phyloP scores from a whole-genome alignment of 768 basidiomycete species.

The Trametes meyenii region DNA sequence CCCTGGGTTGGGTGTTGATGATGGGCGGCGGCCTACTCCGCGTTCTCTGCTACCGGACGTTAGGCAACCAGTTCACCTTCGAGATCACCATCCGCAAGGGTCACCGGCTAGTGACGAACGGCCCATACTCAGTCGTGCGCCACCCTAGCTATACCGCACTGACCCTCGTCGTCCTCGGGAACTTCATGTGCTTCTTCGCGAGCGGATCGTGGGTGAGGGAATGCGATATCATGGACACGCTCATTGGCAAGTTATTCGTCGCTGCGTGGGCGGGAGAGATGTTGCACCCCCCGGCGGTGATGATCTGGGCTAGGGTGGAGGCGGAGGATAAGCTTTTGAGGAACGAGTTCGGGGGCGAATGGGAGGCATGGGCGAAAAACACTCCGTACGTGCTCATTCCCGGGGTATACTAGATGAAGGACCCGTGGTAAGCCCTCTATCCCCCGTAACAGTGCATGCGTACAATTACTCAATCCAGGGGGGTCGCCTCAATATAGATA shows the following conservation, averaged over 20 bases:
- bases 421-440: too few species aligned
- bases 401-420: constrained; percentile 7
- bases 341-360: constrained; percentile 25
- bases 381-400: constrained; percentile 26
- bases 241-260: constrained; percentile 11
- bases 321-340: constrained; percentile 25
- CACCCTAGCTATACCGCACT: constrained; percentile 33
- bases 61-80: constrained; percentile 35
- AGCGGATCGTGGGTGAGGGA: constrained; percentile 26
- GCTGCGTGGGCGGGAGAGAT: constrained; percentile 11
- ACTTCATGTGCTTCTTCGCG: constrained; percentile 8
- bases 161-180: constrained; percentile 16
- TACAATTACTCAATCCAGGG: too few species aligned
- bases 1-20: constrained; percentile 18
- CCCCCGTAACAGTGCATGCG: too few species aligned
- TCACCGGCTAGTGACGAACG: constrained; percentile 33
- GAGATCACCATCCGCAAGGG: constrained; percentile 29
- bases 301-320: constrained; percentile 8
- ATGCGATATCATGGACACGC: constrained; percentile 15
- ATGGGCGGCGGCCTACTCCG: constrained; percentile 20
- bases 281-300: constrained; percentile 7
- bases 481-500: too few species aligned
- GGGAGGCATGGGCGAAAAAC: constrained; percentile 25
- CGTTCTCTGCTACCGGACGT: constrained; percentile 27
- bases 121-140: constrained; percentile 35